These are phyloP conservation scores for Myxozyma mucilagina DNA, from an alignment of 805 yeast genomes.

Conservation along the genomic window DNA sequence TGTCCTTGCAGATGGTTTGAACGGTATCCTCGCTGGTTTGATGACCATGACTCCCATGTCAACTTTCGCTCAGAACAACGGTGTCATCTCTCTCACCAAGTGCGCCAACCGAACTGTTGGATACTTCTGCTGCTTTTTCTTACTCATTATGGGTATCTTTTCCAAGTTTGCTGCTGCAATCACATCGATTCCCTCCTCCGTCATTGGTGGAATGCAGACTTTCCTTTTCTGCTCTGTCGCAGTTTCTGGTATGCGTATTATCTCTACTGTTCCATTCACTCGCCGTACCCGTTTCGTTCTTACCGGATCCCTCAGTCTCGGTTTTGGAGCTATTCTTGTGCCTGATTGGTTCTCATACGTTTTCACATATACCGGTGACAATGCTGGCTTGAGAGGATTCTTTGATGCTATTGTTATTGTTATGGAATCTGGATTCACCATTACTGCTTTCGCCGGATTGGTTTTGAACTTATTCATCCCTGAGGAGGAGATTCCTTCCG, in stretches of 20 bases:
- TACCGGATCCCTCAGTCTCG: slow-evolving; percentile 64
- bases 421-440: slow-evolving; percentile 72
- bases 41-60: slow-evolving; percentile 88
- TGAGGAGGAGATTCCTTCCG: slow-evolving; percentile 44
- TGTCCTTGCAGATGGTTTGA: slow-evolving; percentile 82
- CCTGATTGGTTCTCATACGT: slow-evolving; percentile 64
- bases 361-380: slow-evolving; percentile 66
- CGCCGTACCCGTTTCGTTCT: slow-evolving; percentile 73
- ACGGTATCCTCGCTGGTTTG: slow-evolving; percentile 73
- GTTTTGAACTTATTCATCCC: slow-evolving; percentile 63
- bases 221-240: slow-evolving; percentile 76
- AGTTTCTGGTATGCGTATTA: slow-evolving; percentile 69
- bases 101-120: slow-evolving; percentile 86
- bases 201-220: slow-evolving; percentile 85
- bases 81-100: slow-evolving; percentile 88
- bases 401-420: slow-evolving; percentile 67
- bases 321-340: slow-evolving; percentile 66
- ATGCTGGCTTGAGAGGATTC: slow-evolving; percentile 59
- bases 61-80: slow-evolving; percentile 92
- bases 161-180: slow-evolving; percentile 84
- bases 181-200: slow-evolving; percentile 75
- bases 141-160: slow-evolving; percentile 83
- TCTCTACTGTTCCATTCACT: slow-evolving; percentile 54
- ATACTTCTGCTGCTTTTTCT: slow-evolving; percentile 75
- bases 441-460: slow-evolving; percentile 65